A percentile compares a stretch with the other conserved stretches of the same genome.
phyloP scores from a whole-genome alignment of 805 yeast genomes.

The Candida coquimbonensis region DNA sequence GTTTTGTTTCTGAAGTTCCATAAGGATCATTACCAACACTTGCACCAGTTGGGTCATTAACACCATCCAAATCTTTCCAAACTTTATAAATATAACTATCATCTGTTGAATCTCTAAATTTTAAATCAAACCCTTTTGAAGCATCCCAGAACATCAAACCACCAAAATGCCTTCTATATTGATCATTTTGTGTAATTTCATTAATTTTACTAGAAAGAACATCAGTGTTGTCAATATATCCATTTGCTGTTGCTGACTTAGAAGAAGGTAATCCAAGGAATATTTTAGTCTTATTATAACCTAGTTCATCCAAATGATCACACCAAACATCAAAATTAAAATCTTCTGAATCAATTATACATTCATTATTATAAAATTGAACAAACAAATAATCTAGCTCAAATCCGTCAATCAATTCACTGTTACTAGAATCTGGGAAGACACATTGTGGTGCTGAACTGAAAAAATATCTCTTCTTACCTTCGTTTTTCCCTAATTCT shows the following conservation, averaged over 20 bases:
- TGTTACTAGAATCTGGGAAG: conserved; percentile 54
- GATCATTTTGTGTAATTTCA: conserved; percentile 7
- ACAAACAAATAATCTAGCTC: conserved; percentile 61
- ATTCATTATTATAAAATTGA: conserved; percentile 70
- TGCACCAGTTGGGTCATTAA: conserved; percentile 11
- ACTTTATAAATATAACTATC: conserved; percentile 18
- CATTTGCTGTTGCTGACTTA: conserved; percentile 44
- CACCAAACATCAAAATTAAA: conserved; percentile 53
- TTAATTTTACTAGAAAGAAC: conserved; percentile 23
- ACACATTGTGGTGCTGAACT: conserved; percentile 82
- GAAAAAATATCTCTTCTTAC: conserved; percentile 48
- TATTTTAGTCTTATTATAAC: conserved; percentile 42
- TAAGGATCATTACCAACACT: conserved; percentile 1
- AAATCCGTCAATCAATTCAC: conserved; percentile 42
- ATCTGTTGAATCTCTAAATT: conserved; percentile 26
- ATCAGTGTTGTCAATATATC: conserved; percentile 42
- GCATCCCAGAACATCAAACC: conserved; percentile 94
- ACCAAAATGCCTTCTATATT: conserved; percentile 45
- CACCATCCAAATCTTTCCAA: conserved; percentile 15
- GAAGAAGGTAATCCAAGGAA: conserved; percentile 60
- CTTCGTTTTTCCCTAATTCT: conserved; percentile 27
- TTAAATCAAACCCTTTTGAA: conserved; percentile 52
- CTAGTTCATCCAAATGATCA: conserved; percentile 8
- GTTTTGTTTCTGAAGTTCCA: not conserved
- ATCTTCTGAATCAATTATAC: conserved; percentile 32